Base-by-base conservation (phyloP, 306 rosid genomes). In the Psophocarpus tetragonolobus region DNA sequence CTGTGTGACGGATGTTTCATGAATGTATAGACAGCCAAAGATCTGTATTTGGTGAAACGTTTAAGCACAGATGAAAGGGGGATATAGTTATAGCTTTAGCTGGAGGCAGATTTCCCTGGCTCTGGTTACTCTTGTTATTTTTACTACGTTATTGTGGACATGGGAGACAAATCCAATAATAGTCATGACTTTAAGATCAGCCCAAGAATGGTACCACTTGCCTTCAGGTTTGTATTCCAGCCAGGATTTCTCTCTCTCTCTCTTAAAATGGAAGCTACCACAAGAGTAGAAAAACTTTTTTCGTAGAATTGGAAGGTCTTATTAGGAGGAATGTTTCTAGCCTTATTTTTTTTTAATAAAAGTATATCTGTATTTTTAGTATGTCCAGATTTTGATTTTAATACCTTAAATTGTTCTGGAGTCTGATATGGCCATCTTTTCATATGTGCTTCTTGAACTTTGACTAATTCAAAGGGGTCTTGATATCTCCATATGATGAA, bases 131-230 rank as follows among this genome's bases (percentile, higher is more conserved):
- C 80, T 95, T 64, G 39, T 91, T 77, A 58, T 87, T 15, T 71
- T 88, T 29, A 83, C 90, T 60, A 72, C 84, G 32, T 65, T 91
- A 51, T 47, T 89, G 74, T 91, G 91, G 95, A 81, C 83, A 50
- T 95, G 92, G 92, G 93, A 91, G 88, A 82, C 83, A 64, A 92
- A 82, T 60, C 96, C 88, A 47, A 77, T 92, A 70, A 80, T 95
- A 68, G 80, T 84, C 24, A 67, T 36, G 20, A 83, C 89, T 30
- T 81, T 88, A 32, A 76, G 81, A 54, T 73, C 79, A 21, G 83
- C 89, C 54, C 87, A 74, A 81, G 86, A 87, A 76, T 74, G 80
- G 82, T 76, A 75, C 54, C 33, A 41, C 47, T 32, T 65, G 2
- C 80, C 93, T 77, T 51, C 83, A 91, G 93, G 95, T 91, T 83